Percentiles rank a stretch among this genome's conserved stretches.
Evolutionary conservation across 345 rosid species (phyloP).

Genomic region (Geranium brycei): DNA sequence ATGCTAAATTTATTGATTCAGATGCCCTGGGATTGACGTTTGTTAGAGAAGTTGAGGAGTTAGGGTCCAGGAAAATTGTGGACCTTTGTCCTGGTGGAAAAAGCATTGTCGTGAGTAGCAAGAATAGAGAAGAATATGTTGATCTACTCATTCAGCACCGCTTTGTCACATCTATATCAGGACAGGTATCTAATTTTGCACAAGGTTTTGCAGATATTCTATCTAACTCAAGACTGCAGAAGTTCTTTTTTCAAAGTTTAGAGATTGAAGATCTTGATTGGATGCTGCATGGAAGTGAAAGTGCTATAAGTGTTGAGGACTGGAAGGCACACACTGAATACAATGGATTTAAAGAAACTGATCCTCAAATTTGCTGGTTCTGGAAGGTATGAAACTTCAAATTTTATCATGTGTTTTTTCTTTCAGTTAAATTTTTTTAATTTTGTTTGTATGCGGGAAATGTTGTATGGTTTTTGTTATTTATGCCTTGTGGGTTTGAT

Average conservation of each 20-base stretch:
- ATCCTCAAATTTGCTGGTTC: slow-evolving; percentile 73
- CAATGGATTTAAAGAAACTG: slow-evolving; percentile 58
- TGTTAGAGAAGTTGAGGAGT: slow-evolving; percentile 66
- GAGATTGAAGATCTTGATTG: slow-evolving; percentile 65
- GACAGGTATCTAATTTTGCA: slow-evolving; percentile 50
- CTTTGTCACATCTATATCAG: slow-evolving; percentile 53
- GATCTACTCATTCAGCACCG: slow-evolving; percentile 44
- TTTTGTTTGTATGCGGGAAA: background rate
- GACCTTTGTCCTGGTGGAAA: slow-evolving; percentile 64
- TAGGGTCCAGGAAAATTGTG: slow-evolving; percentile 49
- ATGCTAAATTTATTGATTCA: slow-evolving; percentile 63
- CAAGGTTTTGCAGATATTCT: slow-evolving; percentile 66
- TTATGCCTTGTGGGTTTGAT: background rate
- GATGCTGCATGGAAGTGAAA: slow-evolving; percentile 80
- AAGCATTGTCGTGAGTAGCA: slow-evolving; percentile 52
- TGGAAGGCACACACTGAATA: slow-evolving; percentile 85
- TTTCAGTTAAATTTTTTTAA: background rate
- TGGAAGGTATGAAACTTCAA: slow-evolving; percentile 51
- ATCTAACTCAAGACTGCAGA: slow-evolving; percentile 12
- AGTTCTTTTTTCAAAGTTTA: slow-evolving; percentile 43
- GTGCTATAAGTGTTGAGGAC: slow-evolving; percentile 47
- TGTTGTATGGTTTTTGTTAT: background rate
- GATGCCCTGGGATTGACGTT: slow-evolving; percentile 72
- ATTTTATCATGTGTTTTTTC: background rate
- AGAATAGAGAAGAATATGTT: slow-evolving; percentile 61